Base-by-base conservation (phyloP, 78 protist species). In the Cavenderia fasciculata region DNA sequence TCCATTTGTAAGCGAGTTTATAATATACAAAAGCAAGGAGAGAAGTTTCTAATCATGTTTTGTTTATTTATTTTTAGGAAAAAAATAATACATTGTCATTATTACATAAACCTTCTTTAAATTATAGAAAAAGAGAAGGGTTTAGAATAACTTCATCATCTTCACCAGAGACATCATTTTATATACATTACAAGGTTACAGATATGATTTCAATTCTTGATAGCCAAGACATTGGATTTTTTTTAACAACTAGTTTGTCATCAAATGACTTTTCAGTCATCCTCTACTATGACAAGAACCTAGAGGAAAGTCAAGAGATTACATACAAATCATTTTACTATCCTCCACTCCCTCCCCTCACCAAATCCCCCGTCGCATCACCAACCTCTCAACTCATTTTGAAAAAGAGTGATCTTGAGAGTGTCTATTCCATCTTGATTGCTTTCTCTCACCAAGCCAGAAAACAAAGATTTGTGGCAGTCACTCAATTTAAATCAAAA, bases 321-420 rank as follows among this genome's bases (percentile, higher is more conserved):
- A 29, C 90, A 31, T 52, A 66, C 8, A 49, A 57, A 40, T 43
- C 87, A 68, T 52, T 68, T 68, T 52, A 66, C 38, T 69, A 52
- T 33, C 90, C 90, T 27, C 76, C 90, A 44, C 54, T 68, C 19
- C 76, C 69, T 19, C 78, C 90, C 12, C 51, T 69, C 12, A 31
- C 78, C 0, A 36, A 68, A 33, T 59, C 86, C 25, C 36, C 19
- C n/a, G 33, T 82, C 19, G 90, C 65, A 34, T 16, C 70, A 57
- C 90, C 90, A 52, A 38, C 56, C 0, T 57, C 90, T 7, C 78
- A 68, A 41, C 29, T 68, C 21, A 21, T 68, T 12, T 29, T 82
- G n/a, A 46, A 41, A 34, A 33, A 36, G 11, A 19, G 43, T 12
- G 74, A 82, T 19, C 19, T 82, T 29, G 56, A 65, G 36, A 23